phyloP scores from a whole-genome alignment of 2,329 filamentous ascomycete species.

The Pezicula neosporulosa region DNA sequence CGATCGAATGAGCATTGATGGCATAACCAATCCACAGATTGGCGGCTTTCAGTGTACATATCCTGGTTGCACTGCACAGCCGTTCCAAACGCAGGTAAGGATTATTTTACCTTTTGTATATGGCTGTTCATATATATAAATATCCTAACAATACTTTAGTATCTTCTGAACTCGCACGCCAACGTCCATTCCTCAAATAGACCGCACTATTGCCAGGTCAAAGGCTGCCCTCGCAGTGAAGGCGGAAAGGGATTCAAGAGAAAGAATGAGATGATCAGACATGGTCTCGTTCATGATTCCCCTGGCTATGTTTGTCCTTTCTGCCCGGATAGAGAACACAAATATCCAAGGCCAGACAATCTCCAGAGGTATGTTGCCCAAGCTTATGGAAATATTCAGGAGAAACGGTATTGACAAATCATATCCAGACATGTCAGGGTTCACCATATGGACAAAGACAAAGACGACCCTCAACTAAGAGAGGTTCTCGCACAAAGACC shows the following conservation, averaged over 20 bases:
- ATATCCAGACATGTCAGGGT: slow-evolving; percentile 77
- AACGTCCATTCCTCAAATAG: slow-evolving; percentile 65
- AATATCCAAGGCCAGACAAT: slow-evolving; percentile 93
- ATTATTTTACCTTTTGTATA: not conserved
- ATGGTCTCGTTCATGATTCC: slow-evolving; percentile 87
- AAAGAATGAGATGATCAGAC: slow-evolving; percentile 71
- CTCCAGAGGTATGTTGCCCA: slow-evolving; percentile 69
- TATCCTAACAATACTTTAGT: slow-evolving; percentile 33
- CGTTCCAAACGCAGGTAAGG: slow-evolving; percentile 70
- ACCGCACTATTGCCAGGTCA: slow-evolving; percentile 63
- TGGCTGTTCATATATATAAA: not conserved
- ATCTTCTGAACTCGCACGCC: slow-evolving; percentile 75
- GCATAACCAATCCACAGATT: slow-evolving; percentile 49
- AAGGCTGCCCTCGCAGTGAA: slow-evolving; percentile 58
- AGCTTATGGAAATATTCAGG: not conserved
- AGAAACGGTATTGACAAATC: slow-evolving; percentile 3
- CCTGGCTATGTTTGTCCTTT: slow-evolving; percentile 96
- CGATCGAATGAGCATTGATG: slow-evolving; percentile 57
- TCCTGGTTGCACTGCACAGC: slow-evolving; percentile 63
- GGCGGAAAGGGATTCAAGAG: slow-evolving; percentile 67
- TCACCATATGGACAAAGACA: slow-evolving; percentile 85
- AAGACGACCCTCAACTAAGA: slow-evolving; percentile 77
- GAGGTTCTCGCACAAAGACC: slow-evolving; percentile 83
- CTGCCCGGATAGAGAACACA: slow-evolving; percentile 89
- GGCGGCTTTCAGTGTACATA: slow-evolving; percentile 56